Base-by-base conservation (phyloP, 768 basidiomycete species). In the Pleurotus pulmonarius region DNA sequence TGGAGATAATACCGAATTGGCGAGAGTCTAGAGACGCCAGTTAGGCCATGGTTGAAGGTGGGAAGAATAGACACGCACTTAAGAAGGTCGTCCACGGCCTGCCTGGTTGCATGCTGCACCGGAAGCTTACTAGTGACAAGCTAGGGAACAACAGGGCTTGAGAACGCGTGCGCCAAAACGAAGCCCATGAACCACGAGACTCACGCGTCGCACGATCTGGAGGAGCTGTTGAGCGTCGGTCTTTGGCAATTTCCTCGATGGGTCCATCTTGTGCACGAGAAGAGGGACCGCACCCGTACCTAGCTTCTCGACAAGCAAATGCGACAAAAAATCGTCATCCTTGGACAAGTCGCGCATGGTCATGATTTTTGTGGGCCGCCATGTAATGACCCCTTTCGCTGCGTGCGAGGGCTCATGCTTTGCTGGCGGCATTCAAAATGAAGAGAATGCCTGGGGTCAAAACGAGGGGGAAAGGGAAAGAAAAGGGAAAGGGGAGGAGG, bases 261-360 rank as follows among this genome's bases (percentile, higher is more conserved):
- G 75, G 69, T 93, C 90, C 91, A 94, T 94, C 72, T 92, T 93
- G 76, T 94, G 91, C 12, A 94, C 92, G 56, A 86, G 81, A 53
- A 94, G 79, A n/a, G 92, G 91, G 6, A 87, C 86, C 6, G 69
- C 70, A 29, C 88, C 88, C 3, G 90, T 90, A 44, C 92, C 91
- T 34, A 94, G 83, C 64, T 92, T 92, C 74, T 94, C 91, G 59
- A 94, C 89, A 56, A 94, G 83, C 39, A 94, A 80, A 74, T 93
- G 89, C 65, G 87, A 89, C 68, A 94, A 85, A 69, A 92, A 93
- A 73, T 94, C 92, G 70, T 94, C 92, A 73, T 94, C 92, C 70
- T 83, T 86, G 65, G 91, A 89, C 59, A 94, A 82, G 82, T 94
- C 92, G 71, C 83, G 82, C 80, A 90, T 88, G 75, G 90, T 90